phyloP scores from a whole-genome alignment of 768 basidiomycete species.

The Mycena capillaripes region DNA sequence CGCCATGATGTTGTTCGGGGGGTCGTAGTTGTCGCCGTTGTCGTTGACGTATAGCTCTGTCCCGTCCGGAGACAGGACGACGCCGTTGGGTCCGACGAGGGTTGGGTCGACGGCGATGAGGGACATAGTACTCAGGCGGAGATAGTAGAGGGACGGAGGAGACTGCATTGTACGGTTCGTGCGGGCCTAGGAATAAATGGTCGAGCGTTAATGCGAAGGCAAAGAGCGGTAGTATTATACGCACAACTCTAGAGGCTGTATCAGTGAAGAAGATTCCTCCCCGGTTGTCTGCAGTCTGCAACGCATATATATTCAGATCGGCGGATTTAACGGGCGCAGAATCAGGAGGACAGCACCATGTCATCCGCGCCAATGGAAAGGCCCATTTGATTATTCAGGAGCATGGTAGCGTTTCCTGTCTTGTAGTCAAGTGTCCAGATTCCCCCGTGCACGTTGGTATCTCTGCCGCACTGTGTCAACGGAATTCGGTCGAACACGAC shows the following conservation, averaged over 20 bases:
- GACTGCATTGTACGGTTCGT: constrained; percentile 25
- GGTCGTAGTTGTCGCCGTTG: constrained; percentile 16
- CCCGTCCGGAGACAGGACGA: constrained; percentile 21
- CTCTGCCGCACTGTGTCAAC: neutral
- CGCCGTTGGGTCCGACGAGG: constrained; percentile 19
- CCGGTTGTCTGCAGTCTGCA: constrained; percentile 17
- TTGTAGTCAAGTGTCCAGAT: constrained; percentile 18
- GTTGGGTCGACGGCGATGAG: constrained; percentile 23
- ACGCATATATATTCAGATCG: too few species aligned
- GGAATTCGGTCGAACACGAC: neutral
- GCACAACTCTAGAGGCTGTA: constrained; percentile 11
- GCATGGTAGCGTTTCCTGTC: constrained; percentile 18
- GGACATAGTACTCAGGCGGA: constrained; percentile 26
- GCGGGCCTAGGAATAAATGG: neutral
- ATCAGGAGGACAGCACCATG: neutral
- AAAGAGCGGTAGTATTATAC: neutral
- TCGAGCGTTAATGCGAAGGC: neutral
- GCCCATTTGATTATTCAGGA: constrained; percentile 18
- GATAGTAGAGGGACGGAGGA: constrained; percentile 8
- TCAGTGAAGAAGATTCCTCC: constrained; percentile 25
- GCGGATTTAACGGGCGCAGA: neutral
- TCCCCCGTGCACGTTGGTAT: neutral
- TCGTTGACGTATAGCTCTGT: constrained; percentile 25
- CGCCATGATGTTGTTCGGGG: neutral
- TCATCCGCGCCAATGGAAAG: constrained; percentile 20